Base-by-base conservation (phyloP, 768 basidiomycete species). In the Crepidotus variabilis region DNA sequence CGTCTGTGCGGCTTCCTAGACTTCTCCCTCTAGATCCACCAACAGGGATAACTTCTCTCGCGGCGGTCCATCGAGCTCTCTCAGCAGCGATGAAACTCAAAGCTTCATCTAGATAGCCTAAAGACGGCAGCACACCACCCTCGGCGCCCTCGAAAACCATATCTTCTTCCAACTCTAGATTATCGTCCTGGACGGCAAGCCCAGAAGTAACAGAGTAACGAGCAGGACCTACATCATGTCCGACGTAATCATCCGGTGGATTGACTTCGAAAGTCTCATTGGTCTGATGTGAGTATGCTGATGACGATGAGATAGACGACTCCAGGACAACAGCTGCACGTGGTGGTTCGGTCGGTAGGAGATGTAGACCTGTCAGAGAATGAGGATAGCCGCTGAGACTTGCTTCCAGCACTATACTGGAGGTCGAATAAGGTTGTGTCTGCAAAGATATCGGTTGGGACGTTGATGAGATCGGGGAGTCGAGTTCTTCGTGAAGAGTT, bases 1-100 rank as follows among this genome's bases (percentile, higher is more conserved):
- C 55, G 39, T 21, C 43, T 49, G 16, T 52, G 43, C 43, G 32
- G 52, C 22, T 39, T 43, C 34, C 20, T 18, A 16, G 34, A 35
- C 50, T 49, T 8, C 28, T 24, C 33, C 6, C 6, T 22, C 50
- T 24, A 2, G 56, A 57, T 6, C n/a, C 57, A 23, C 73, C 60
- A 43, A 61, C 67, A 51, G 56, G 21, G 71, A 59, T 47, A 51
- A 8, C 10, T 53, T 59, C n/a, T 71, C 75, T 35, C 43, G 69
- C 67, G n/a, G 83, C 85, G 46, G 75, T 78, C 60, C 82, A 76
- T 58, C 78, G 76, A 34, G 81, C 83, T 54, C 87, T 77, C 66
- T 92, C 90, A 9, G 82, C 83, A 45, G 85, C 87, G 50, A 91
- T 77, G 58, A 90, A 92, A n/a, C 80, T 81, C 13, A 92, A 75